Percentiles rank a stretch among this genome's conserved stretches.
phyloP scores from a whole-genome alignment of 164 flowering plant genomes.

The Sextonia rubra region DNA sequence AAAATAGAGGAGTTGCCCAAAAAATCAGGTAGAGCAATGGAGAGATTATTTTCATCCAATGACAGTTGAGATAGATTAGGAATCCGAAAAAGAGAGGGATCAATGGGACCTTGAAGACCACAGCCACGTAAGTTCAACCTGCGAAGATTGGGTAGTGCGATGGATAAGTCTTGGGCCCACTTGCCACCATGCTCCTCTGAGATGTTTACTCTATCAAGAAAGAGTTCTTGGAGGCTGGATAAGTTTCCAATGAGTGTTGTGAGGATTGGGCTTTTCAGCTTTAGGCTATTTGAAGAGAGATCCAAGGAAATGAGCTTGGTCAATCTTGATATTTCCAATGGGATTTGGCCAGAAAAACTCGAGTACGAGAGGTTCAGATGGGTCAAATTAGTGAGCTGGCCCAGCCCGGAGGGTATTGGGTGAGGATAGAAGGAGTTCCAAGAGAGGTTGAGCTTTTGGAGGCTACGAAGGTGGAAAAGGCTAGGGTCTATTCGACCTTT shows the following conservation, averaged over 20 bases:
- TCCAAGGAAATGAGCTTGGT: too few species aligned
- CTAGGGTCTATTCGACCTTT: constrained; percentile 7
- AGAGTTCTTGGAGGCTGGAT: too few species aligned
- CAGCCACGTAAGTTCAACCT: not conserved
- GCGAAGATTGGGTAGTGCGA: not conserved
- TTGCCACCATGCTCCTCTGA: too few species aligned
- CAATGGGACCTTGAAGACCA: not conserved
- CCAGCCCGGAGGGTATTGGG: constrained; percentile 3
- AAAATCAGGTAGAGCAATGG: too few species aligned
- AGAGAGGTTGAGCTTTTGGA: constrained; percentile 10
- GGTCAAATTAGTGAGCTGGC: not conserved
- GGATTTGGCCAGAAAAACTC: constrained; percentile 13
- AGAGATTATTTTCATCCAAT: not conserved
- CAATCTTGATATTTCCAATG: constrained; percentile 4
- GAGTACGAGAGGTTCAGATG: constrained; percentile 14
- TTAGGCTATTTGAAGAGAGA: too few species aligned
- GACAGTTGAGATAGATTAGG: not conserved
- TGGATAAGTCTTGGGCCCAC: not conserved
- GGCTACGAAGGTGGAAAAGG: constrained; percentile 12
- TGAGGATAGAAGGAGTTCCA: not conserved
- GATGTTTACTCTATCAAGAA: too few species aligned
- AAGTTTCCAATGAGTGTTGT: too few species aligned
- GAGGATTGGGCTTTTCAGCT: not conserved
- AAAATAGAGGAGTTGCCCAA: too few species aligned
- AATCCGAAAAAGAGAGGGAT: not conserved